Evolutionary conservation across 1,139 yeast genomes (phyloP), one percentile per base, ranked within the genome.

Genomic region (Saccharomyces uvarum): DNA sequence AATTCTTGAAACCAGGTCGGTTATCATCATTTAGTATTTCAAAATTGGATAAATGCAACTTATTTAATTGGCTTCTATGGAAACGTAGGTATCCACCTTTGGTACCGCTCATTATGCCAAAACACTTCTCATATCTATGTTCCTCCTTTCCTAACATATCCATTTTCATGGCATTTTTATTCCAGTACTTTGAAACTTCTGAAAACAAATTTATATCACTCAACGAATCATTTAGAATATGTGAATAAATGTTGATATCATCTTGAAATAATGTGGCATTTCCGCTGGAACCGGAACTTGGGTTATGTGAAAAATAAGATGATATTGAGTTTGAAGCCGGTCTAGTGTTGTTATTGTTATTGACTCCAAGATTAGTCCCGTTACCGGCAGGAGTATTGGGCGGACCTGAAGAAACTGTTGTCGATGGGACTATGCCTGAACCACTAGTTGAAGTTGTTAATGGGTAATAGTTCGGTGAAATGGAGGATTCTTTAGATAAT

Each of bases 31-130:
- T 60, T 16, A 59, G 14, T 24, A 60, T 51, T 32, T 62, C 66
- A 49, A 57, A 61, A 50, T 55, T 53, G 2, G 61, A 53, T n/a
- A 61, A 49, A 2, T 60, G 49, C 14, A 65, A 44, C 32, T 54
- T 61, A 14, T 50, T 54, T n/a, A 65, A 31, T 16, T 58, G 55
- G 7, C 59, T 49, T 49, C 60, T 60, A 11, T 56, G 58, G 4
- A 68, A 49, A 28, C 60, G 58, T 27, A 68, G 44, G 56, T 68
- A 68, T 1, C 70, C 71, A 26, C 72, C 71, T 53, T 67, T 67
- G 5, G 60, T 54, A 24, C 64, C 71, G 24, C 56, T 60, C n/a
- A 66, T 46, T 13, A 65, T 58, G 1, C 66, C 53, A 32, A 59
- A 57, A 48, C 57, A 64, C 47, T 66, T 68, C 27, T 57, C 53